Base-by-base conservation (phyloP, 2,329 filamentous ascomycete species). In the Fusarium decemcellulare region DNA sequence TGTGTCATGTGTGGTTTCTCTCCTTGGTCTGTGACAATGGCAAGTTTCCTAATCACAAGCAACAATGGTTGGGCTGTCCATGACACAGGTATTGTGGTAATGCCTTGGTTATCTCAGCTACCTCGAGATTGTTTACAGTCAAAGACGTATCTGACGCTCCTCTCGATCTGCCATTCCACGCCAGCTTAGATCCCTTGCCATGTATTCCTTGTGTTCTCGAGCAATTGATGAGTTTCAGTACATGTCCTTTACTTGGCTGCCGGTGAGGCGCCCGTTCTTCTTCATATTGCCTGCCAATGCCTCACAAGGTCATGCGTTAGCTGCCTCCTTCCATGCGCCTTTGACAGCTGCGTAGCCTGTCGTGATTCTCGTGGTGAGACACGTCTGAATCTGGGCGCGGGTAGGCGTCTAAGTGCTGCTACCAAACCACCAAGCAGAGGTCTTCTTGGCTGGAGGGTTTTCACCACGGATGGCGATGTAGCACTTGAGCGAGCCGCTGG, bases 391-490 rank as follows among this genome's bases (percentile, higher is more conserved):
- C 9, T 44, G 12, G 11, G 32, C n/a, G 23, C 11, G 15, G n/a
- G 9, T 5, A 5, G 15, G 6, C 42, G 40, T 40, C 65, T n/a
- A 72, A 7, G 46, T 40, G 32, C 53, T 64, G 32, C 40, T 55
- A 6, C 70, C 59, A 23, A 75, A 74, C 71, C 69, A 71, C 54
- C 72, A 68, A 10, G 62, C 66, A 37, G 59, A 56, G 8, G 34
- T 39, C 47, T 63, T 72, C 43, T 61, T 69, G 14, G 29, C 29
- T 5, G 46, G 30, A 6, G 52, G 34, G 7, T 32, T 34, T 37
- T 75, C 71, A 4, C 73, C 68, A 10, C 67, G 66, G 27, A 76
- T 73, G n/a, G 66, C 67, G 16, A 76, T 48, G 48, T 70, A 76
- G 34, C 71, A 75, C 55, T 72, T 75, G 59, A 75, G 62, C 1